Percentiles rank a stretch among this genome's conserved stretches.
Evolutionary conservation across 179 eudicot genomes (phyloP).

Genomic region (Corrigiola litoralis): DNA sequence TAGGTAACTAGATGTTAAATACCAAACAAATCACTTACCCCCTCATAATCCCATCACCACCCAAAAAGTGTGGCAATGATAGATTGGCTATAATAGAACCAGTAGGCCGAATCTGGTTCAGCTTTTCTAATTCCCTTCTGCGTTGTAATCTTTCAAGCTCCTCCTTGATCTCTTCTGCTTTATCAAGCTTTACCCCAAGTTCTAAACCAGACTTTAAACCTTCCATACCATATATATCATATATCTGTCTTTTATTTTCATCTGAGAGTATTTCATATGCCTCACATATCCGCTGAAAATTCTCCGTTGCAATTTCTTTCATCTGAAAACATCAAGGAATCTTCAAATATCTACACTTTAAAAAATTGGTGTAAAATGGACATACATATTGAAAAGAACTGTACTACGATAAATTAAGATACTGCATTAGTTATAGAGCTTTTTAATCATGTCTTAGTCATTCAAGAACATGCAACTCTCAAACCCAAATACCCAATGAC

Average conservation of each 20-base stretch:
- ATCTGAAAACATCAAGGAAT: conserved; percentile 44
- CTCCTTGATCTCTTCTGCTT: conserved; percentile 87
- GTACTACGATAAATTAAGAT: background rate
- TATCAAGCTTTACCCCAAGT: conserved; percentile 84
- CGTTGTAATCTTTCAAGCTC: conserved; percentile 80
- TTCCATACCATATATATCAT: conserved; percentile 98
- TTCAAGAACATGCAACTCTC: too few relatives aligned
- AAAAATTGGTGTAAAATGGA: background rate
- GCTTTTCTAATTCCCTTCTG: conserved; percentile 58
- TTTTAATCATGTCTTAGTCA: background rate
- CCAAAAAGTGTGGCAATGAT: conserved; percentile 71
- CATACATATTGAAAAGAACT: background rate
- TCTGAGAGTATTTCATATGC: conserved; percentile 95
- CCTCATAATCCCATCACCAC: conserved; percentile 84
- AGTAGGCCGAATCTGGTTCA: conserved; percentile 59
- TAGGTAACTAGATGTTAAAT: background rate
- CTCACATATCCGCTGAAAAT: conserved; percentile 95
- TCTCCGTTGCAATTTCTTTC: conserved; percentile 94
- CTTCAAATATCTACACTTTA: background rate
- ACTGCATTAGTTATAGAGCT: background rate
- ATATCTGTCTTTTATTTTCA: conserved; percentile 77
- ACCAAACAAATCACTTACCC: conserved; percentile 46
- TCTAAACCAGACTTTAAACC: conserved; percentile 89
- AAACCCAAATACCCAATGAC: too few relatives aligned
- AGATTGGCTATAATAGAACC: conserved; percentile 73